Base-by-base conservation (phyloP, 306 rosid species). In the Elaeagnus macrophylla region DNA sequence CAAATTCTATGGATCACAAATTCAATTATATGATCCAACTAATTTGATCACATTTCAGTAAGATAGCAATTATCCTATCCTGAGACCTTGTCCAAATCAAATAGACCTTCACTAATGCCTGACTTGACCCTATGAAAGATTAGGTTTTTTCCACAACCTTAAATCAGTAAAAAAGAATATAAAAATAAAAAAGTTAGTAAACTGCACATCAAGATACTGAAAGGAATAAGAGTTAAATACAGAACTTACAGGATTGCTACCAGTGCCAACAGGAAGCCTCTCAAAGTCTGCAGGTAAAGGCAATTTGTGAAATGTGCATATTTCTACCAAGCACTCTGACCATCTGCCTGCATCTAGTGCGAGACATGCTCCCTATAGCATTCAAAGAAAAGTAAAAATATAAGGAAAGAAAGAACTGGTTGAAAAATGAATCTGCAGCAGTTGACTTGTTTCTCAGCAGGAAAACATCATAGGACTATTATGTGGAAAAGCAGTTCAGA, bases 201-300 rank as follows among this genome's bases (percentile, higher is more conserved):
- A 25, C 4, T 25, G 0, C 32, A 25, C 32, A 25, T 25, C 32
- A 25, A 25, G 32, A 25, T 25, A 25, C 32, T 25, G 32, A 25
- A 25, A 25, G 32, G 39, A 53, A 35, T n/a, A 15, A 12, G 10
- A 61, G 45, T 25, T 25, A 25, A 25, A 25, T 8, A 32, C 13
- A 57, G 16, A 72, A 76, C 97, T 91, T 79, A 91, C 99, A 68
- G 96, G 99, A 87, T 91, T 91, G 77, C 99, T 87, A 58, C 99
- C 96, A 42, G 74, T 72, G 62, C 99, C 99, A 80, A 91, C 93
- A 51, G 99, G 99, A 67, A 91, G 93, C 82, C 85, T 81, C 74
- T 91, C 93, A 66, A 80, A 90, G 49, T 86, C 95, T 17, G 81
- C 59, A 55, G 89, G 90, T 57, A 72, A 67, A 72, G 95, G 74